phyloP scores from a whole-genome alignment of 2,329 filamentous ascomycete species.

The Colletotrichum siamense region DNA sequence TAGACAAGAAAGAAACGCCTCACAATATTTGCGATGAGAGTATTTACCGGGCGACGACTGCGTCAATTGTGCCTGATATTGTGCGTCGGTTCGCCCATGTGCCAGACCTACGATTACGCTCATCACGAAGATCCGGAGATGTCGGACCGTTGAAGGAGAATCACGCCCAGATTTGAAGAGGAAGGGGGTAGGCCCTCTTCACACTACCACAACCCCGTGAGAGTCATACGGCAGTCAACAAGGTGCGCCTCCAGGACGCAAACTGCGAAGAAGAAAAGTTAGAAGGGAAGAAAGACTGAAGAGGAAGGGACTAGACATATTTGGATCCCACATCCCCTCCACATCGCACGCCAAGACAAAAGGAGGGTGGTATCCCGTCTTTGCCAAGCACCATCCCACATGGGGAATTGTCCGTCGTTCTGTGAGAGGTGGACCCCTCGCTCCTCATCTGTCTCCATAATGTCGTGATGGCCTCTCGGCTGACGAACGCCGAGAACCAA shows the following conservation, averaged over 20 bases:
- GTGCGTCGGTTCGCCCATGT: neutral
- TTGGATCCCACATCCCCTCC: neutral
- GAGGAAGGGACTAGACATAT: fast-evolving
- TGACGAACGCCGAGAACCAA: neutral
- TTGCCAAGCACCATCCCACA: neutral
- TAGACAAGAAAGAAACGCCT: neutral
- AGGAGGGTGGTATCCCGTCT: neutral
- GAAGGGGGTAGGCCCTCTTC: no score
- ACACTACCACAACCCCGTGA: no score
- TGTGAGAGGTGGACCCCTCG: neutral
- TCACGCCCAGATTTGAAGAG: neutral
- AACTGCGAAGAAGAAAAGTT: no score
- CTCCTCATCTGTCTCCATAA: neutral
- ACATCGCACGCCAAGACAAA: neutral
- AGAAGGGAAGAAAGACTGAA: no score
- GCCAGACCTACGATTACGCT: neutral
- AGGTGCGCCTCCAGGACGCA: no score
- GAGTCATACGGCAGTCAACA: no score
- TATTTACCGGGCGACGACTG: neutral
- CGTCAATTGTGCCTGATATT: neutral
- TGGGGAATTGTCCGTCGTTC: neutral
- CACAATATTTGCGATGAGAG: neutral
- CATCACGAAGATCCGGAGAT: neutral
- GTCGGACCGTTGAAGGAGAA: neutral
- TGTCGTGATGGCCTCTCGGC: neutral